A percentile compares a stretch with the other conserved stretches of the same genome.
Evolutionary conservation across 345 rosid genomes (phyloP).

Genomic region (Eutrema yunnanense): DNA sequence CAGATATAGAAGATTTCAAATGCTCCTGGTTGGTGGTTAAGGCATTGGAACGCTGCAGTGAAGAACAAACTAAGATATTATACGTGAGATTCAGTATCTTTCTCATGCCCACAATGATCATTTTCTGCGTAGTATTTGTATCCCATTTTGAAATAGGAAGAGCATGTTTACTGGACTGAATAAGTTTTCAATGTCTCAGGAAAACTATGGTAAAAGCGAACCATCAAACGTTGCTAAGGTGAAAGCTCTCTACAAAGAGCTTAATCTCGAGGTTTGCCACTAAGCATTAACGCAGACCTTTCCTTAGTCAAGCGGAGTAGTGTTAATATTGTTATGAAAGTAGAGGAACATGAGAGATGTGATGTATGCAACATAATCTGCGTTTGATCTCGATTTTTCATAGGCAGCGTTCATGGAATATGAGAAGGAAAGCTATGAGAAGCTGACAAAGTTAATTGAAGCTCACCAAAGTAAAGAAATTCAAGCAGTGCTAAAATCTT

Average conservation of each 20-base stretch:
- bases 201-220: constrained; percentile 65
- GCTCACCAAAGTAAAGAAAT: constrained; percentile 63
- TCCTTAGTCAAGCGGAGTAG: not conserved
- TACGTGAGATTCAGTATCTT: constrained; percentile 30
- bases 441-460: constrained; percentile 48
- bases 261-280: constrained; percentile 56
- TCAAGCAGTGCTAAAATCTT: constrained; percentile 75
- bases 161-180: not conserved
- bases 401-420: constrained; percentile 59
- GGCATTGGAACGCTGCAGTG: constrained; percentile 58
- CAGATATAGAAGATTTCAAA: constrained; percentile 79
- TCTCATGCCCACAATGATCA: not conserved
- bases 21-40: constrained; percentile 88
- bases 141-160: not conserved
- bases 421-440: constrained; percentile 70
- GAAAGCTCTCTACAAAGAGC: constrained; percentile 58
- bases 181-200: constrained; percentile 28
- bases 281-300: not conserved
- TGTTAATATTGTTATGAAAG: not conserved
- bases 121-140: not conserved
- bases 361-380: not conserved
- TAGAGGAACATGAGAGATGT: not conserved
- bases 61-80: constrained; percentile 54
- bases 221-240: constrained; percentile 50
- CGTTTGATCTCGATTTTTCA: not conserved